Evolutionary conservation across 2,329 filamentous ascomycete species (phyloP), one percentile per base, ranked within the genome.

Genomic region (Rhynchosporium graminicola): DNA sequence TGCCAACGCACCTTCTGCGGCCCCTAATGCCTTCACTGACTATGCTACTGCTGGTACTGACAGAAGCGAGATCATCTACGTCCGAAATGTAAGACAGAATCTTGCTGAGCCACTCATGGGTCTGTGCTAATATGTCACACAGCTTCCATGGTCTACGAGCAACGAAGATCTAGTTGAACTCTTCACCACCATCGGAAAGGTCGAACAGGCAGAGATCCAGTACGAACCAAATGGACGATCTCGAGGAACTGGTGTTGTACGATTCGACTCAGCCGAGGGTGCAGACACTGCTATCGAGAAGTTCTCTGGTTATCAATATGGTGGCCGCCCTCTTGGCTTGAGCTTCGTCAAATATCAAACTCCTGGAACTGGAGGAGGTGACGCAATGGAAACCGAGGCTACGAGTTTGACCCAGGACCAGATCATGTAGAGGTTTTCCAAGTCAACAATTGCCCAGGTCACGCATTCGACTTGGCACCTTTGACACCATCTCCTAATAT

Each of bases 81-180:
- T 98, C 68, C 93, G 94, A 80, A 99, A 99, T 76, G 92, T 97
- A 80, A 87, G 92, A 83, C 10, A 26, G 51, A 47, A 50, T 63
- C 33, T 31, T 28, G 20, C 5, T 51, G 20, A 15, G 10, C n/a
- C 10, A 46, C 55, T 9, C 15, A 20, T 56, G 54, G 2, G 46
- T 26, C 46, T 36, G 26, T 59, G 59, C 65, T 73, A 43, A 72
- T 54, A 42, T 26, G n/a, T n/a, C n/a, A 31, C 48, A 52, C 71
- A 97, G 93, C 86, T 99, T 67, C 95, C 95, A 12, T 99, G 95
- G 95, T 98, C 95, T 33, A 99, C 95, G 15, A 97, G 93, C 80
- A 98, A 99, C 74, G 95, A 99, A 67, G 95, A 99, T 76, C 82
- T 99, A 31, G 87, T 98, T 62, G 95, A 99, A 76, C 84, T 99